phyloP scores from a whole-genome alignment of 202 grass and related monocot genomes.

The Schoenoplectus triqueter region DNA sequence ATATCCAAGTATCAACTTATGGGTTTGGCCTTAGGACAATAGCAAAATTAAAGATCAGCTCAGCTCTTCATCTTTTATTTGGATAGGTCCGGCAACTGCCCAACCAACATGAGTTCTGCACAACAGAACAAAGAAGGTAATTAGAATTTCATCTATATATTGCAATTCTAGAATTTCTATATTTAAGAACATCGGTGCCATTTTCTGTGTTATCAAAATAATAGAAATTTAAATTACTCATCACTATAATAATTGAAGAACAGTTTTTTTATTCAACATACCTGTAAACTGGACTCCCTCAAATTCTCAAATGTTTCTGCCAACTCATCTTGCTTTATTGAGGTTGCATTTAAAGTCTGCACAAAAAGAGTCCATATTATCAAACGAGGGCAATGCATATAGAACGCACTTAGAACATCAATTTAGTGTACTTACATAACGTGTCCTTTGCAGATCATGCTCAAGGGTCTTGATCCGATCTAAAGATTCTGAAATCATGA shows the following conservation, averaged over 20 bases:
- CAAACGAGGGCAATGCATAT: neutral
- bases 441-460: constrained; percentile 44
- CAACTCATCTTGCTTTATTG: constrained; percentile 48
- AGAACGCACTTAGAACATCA: neutral
- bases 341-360: constrained; percentile 47
- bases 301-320: constrained; percentile 41
- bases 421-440: constrained; percentile 38
- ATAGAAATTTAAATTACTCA: neutral
- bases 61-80: neutral
- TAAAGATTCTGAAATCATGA: constrained; percentile 41
- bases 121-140: neutral
- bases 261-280: constrained; percentile 37
- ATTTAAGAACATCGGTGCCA: constrained; percentile 9
- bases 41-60: constrained; percentile 12
- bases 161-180: neutral
- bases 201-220: neutral
- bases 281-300: constrained; percentile 41
- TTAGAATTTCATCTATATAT: neutral
- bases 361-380: constrained; percentile 25
- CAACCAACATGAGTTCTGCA: constrained; percentile 54
- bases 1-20: neutral
- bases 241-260: neutral
- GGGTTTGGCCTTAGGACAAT: constrained; percentile 13
- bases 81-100: constrained; percentile 33
- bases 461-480: constrained; percentile 45